Percentiles rank a stretch among this genome's conserved stretches.
Evolutionary conservation across 768 basidiomycete genomes (phyloP).

Genomic region (Boletus insuetus): DNA sequence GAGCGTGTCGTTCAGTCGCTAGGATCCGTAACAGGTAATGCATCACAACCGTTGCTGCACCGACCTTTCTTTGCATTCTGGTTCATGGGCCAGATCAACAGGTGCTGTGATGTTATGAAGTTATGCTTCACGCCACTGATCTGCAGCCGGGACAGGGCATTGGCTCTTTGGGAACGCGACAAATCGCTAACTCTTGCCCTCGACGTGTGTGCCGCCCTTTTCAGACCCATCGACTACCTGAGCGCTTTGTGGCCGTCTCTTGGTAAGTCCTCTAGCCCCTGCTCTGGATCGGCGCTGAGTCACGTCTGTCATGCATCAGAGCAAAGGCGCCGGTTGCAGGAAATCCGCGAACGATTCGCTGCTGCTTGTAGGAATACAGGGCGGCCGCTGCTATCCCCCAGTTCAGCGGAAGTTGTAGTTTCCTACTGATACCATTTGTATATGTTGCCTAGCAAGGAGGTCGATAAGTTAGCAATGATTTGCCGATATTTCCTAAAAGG

Average conservation of each 20-base stretch:
- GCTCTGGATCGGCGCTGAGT: constrained; percentile 3
- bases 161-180: constrained; percentile 63
- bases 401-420: constrained; percentile 4
- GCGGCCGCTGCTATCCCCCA: constrained; percentile 41
- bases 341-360: constrained; percentile 44
- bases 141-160: constrained; percentile 36
- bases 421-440: background rate
- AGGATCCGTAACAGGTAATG: constrained; percentile 54
- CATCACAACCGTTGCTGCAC: constrained; percentile 45
- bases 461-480: background rate
- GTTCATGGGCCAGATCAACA: constrained; percentile 70
- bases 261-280: constrained; percentile 37
- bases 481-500: constrained; percentile 22
- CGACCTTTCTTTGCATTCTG: constrained; percentile 71
- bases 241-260: constrained; percentile 63
- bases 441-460: too few relatives aligned
- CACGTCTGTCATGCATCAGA: constrained; percentile 32
- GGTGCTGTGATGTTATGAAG: constrained; percentile 33
- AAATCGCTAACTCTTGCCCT: constrained; percentile 55
- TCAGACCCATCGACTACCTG: constrained; percentile 60
- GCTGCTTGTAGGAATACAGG: constrained; percentile 49
- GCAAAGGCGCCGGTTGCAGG: constrained; percentile 48
- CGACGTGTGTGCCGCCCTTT: constrained; percentile 58
- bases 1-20: constrained; percentile 59
- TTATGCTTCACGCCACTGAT: constrained; percentile 11